Conservation (phyloP, 192 early-diverging fungal genomes). For the Dispira parvispora region DNA sequence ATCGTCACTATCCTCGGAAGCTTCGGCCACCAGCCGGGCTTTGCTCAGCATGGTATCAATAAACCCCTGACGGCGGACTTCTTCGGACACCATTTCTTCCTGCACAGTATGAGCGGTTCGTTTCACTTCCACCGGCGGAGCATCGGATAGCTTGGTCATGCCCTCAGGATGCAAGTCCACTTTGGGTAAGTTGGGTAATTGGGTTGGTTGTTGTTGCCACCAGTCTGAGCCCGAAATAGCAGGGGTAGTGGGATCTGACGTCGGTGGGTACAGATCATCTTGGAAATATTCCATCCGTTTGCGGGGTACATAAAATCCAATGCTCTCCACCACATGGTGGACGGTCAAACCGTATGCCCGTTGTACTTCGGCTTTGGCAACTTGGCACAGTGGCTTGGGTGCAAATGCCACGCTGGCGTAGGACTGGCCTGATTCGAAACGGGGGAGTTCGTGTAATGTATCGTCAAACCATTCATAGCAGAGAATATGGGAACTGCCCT, state of each 20-base stretch:
- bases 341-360: conserved; percentile 45
- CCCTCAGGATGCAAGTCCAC: conserved; percentile 26
- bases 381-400: conserved; percentile 49
- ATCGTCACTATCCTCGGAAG: not conserved
- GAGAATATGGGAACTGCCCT: conserved; percentile 59
- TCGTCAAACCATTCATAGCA: conserved; percentile 45
- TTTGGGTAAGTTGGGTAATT: not conserved
- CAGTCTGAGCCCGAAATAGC: conserved; percentile 34
- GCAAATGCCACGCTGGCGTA: conserved; percentile 55
- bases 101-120: conserved; percentile 1
- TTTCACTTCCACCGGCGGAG: conserved; percentile 17
- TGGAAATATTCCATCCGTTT: conserved; percentile 78
- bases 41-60: conserved; percentile 7
- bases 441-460: conserved; percentile 32
- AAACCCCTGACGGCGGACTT: conserved; percentile 3
- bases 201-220: conserved; percentile 17
- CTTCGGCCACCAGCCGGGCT: not conserved
- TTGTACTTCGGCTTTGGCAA: conserved; percentile 49
- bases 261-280: conserved; percentile 67
- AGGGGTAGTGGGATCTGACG: conserved; percentile 34
- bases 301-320: conserved; percentile 63
- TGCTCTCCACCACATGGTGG: conserved; percentile 42
- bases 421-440: conserved; percentile 35
- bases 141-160: conserved; percentile 28
- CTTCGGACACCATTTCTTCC: conserved; percentile 3